Base-by-base conservation (phyloP, 768 basidiomycete species). In the Xerocomellus chrysenteron region DNA sequence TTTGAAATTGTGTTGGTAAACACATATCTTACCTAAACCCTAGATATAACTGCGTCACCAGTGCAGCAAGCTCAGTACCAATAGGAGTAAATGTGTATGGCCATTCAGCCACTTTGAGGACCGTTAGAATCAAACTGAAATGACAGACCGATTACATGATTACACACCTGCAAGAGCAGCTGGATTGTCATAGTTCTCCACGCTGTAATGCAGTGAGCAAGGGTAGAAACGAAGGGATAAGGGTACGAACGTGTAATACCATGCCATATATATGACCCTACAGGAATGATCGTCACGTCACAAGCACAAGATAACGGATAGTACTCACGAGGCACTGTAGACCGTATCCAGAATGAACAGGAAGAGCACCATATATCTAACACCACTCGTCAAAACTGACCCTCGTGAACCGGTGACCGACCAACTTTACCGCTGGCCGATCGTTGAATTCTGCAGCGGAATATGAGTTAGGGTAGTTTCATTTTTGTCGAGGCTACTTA, bases 31-130 rank as follows among this genome's bases (percentile, higher is more conserved):
- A 75, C 80, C 81, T 77, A 60, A 77, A 71, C 1, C 71, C 76
- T 30, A 82, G 69, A 67, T 80, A 82, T 36, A 68, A 52, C 58
- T 84, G 82, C 0, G 81, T 80, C n/a, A 81, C 69, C 32, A 82
- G 63, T 0, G 81, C 81, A 17, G 79, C 75, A 9, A 80, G 62
- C 1, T 78, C 69, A 7, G 76, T 80, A 7, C 75, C 78, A 21
- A 76, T 67, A 6, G 81, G 78, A 0, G 80, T 82, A 52, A 82
- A 79, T 2, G 79, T 75, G 45, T 81, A 78, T 3, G 77, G 77
- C 80, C 79, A 80, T 61, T 2, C 49, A 57, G 3, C 26, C 26
- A 26, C 26, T 26, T 26, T 26, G 26, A 26, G 26, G 26, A 26
- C 26, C 4, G 13, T 60, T 14, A 61, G 44, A 12, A 47, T 4